Conservation (phyloP, 768 basidiomycete species). For the Clitopilus passeckerianus region DNA sequence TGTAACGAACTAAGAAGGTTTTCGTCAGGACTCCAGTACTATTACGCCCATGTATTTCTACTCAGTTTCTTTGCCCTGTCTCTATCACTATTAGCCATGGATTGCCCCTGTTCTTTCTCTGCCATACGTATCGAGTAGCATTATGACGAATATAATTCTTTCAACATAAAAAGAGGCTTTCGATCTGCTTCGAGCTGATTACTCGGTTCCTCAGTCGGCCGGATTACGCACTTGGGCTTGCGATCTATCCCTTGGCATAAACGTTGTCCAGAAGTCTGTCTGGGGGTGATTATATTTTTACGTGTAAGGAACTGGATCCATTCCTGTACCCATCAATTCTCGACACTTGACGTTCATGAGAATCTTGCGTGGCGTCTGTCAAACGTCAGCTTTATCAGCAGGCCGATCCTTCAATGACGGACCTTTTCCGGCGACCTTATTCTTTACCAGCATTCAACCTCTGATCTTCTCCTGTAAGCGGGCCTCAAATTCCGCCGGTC, state of each 20-base stretch:
- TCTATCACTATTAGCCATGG: too few species aligned
- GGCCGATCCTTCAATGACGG: not conserved
- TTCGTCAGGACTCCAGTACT: too few species aligned
- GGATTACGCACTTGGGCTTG: not conserved
- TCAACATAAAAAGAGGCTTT: not conserved
- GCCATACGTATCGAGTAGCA: not conserved
- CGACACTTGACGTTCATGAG: not conserved
- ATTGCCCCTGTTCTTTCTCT: not conserved
- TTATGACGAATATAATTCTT: too few species aligned
- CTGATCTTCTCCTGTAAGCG: too few species aligned
- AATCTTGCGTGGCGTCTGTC: not conserved
- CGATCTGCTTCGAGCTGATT: not conserved
- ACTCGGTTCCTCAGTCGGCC: not conserved
- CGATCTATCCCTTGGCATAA: not conserved
- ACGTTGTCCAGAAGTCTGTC: not conserved
- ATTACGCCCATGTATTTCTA: too few species aligned
- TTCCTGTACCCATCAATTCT: not conserved
- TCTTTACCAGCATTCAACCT: not conserved
- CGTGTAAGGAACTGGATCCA: not conserved
- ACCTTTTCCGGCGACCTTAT: not conserved
- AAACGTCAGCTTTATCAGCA: not conserved
- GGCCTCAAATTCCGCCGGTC: not conserved
- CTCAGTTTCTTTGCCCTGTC: too few species aligned
- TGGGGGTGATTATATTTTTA: not conserved
- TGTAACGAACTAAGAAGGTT: not conserved